Conservation (phyloP, 345 rosid genomes). For the Excoecaria agallocha region DNA sequence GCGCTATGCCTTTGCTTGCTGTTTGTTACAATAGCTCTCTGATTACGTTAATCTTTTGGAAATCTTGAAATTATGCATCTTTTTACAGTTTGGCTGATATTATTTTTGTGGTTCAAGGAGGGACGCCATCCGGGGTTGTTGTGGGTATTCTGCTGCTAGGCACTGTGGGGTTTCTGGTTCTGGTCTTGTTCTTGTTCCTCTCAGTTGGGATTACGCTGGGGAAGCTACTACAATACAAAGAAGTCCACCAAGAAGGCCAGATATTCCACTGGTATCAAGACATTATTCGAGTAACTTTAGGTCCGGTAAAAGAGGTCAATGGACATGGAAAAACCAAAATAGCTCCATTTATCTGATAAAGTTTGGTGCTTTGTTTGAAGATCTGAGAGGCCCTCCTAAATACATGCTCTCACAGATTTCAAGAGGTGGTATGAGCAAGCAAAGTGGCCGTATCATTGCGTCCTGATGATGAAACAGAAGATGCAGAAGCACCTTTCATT, state of each 20-base stretch:
- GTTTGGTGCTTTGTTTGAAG: conserved; percentile 79
- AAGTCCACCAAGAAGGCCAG: conserved; percentile 82
- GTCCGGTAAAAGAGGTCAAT: conserved; percentile 93
- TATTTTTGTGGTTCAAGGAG: conserved; percentile 39
- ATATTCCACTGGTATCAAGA: conserved; percentile 90
- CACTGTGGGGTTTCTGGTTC: conserved; percentile 44
- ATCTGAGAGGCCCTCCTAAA: conserved; percentile 92
- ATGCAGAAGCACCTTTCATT: conserved; percentile 89
- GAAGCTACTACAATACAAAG: conserved; percentile 88
- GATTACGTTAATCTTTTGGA: neutral
- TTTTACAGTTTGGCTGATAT: conserved; percentile 7
- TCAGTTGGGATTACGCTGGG: conserved; percentile 80
- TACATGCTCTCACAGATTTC: conserved; percentile 93
- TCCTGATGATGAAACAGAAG: conserved; percentile 94
- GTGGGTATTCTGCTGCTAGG: conserved; percentile 62
- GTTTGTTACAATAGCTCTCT: neutral
- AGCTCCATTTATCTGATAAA: conserved; percentile 41
- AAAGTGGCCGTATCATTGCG: conserved; percentile 61
- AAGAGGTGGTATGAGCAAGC: conserved; percentile 41
- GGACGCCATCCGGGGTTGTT: conserved; percentile 43
- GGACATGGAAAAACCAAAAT: conserved; percentile 75
- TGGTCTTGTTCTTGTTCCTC: conserved; percentile 67
- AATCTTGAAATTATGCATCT: neutral
- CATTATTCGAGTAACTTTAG: conserved; percentile 70
- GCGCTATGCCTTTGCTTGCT: neutral